phyloP scores from a whole-genome alignment of 2,329 filamentous ascomycete species.

The Pseudocercospora fijiensis region DNA sequence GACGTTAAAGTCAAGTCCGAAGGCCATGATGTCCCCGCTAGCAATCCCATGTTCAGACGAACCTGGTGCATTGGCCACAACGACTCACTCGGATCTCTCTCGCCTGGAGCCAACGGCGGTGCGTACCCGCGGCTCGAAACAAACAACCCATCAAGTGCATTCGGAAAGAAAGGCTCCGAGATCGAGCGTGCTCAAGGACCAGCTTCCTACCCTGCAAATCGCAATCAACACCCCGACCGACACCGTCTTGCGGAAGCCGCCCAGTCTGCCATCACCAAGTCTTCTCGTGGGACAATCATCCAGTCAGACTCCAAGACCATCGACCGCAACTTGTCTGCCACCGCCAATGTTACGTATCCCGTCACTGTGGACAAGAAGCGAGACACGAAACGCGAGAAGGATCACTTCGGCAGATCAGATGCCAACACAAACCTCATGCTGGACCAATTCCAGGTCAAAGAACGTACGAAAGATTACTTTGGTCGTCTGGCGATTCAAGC shows the following conservation, averaged over 20 bases:
- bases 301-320: neutral
- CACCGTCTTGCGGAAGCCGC: neutral
- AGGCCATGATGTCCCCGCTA: conserved; percentile 3
- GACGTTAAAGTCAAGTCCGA: neutral
- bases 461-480: conserved; percentile 10
- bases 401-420: conserved; percentile 30
- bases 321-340: conserved; percentile 2
- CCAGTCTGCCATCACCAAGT: neutral
- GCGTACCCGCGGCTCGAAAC: conserved; percentile 28
- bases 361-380: conserved; percentile 10
- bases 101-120: conserved; percentile 31
- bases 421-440: too few species aligned
- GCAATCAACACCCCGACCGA: conserved; percentile 3
- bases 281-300: neutral
- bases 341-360: conserved; percentile 1
- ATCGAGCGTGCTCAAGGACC: conserved; percentile 10
- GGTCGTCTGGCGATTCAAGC: conserved; percentile 5
- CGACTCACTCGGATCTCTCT: conserved; percentile 4
- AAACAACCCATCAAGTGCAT: conserved; percentile 8
- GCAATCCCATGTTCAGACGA: neutral
- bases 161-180: conserved; percentile 8
- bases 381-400: conserved; percentile 26
- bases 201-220: neutral
- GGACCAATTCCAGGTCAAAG: too few species aligned
- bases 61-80: conserved; percentile 10